Conservation (phyloP, 495 filamentous ascomycete genomes). For the Rusavskia elegans region DNA sequence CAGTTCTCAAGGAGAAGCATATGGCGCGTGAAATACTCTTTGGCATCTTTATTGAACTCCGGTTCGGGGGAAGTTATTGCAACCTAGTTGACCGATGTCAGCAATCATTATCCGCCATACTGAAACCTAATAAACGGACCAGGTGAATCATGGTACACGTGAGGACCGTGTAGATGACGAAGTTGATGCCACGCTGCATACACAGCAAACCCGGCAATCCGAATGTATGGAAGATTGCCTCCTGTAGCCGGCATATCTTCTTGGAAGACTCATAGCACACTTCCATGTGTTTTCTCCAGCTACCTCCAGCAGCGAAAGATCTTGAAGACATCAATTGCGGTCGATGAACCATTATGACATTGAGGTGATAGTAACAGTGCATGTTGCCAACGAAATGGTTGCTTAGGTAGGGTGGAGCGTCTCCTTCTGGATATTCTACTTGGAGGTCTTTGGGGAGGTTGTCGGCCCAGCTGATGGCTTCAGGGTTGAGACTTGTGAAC, state of each 20-base stretch:
- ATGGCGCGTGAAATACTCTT: slow-evolving; percentile 83
- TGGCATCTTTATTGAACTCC: slow-evolving; percentile 67
- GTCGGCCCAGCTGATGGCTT: slow-evolving; percentile 56
- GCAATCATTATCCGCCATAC: neutral
- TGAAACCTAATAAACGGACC: slow-evolving; percentile 35
- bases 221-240: slow-evolving; percentile 62
- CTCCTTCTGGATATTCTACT: slow-evolving; percentile 61
- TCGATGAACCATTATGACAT: slow-evolving; percentile 73
- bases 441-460: slow-evolving; percentile 68
- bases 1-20: slow-evolving; percentile 91
- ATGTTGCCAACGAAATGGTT: slow-evolving; percentile 86
- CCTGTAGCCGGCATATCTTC: slow-evolving; percentile 77
- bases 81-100: slow-evolving; percentile 46
- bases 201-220: slow-evolving; percentile 70
- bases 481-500: slow-evolving; percentile 61
- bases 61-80: slow-evolving; percentile 90
- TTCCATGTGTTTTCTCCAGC: slow-evolving; percentile 79
- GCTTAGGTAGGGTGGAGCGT: slow-evolving; percentile 68
- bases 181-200: slow-evolving; percentile 93
- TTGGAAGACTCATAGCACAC: slow-evolving; percentile 80
- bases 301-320: slow-evolving; percentile 51
- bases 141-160: slow-evolving; percentile 93
- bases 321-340: slow-evolving; percentile 71
- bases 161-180: slow-evolving; percentile 81
- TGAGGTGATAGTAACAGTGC: slow-evolving; percentile 83